Percentiles rank a stretch among this genome's conserved stretches.
These are phyloP conservation scores for slime mould (Dictyostelium discoideum) DNA, from an alignment of 78 protist genomes.

Conservation along the genomic window DNA sequence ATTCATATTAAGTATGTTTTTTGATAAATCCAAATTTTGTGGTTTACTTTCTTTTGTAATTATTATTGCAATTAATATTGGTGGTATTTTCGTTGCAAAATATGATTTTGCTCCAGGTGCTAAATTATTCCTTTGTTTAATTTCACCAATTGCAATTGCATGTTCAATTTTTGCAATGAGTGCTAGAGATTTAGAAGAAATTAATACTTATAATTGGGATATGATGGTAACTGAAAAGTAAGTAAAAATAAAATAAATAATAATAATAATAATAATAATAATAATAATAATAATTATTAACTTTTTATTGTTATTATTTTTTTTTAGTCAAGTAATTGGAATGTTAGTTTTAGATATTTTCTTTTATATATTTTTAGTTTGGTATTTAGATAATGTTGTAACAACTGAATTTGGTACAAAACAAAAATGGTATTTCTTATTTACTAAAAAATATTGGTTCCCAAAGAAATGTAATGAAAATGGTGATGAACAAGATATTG, in stretches of 20 bases:
- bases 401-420: constrained; percentile 48
- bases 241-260: not conserved
- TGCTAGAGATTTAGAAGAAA: constrained; percentile 5
- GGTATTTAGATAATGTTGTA: constrained; percentile 60
- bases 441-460: constrained; percentile 33
- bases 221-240: not conserved
- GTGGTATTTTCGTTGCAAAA: constrained; percentile 71
- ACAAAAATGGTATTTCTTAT: constrained; percentile 12
- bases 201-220: not conserved
- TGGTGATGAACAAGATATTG: not conserved
- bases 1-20: constrained; percentile 27
- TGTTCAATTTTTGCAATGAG: constrained; percentile 23
- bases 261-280: no score
- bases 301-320: not conserved
- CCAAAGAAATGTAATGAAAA: not conserved
- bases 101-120: not conserved
- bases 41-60: constrained; percentile 29
- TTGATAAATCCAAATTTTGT: constrained; percentile 56
- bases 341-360: constrained; percentile 53
- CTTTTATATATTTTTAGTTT: constrained; percentile 27
- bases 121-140: constrained; percentile 20
- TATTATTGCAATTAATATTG: constrained; percentile 12
- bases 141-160: constrained; percentile 66
- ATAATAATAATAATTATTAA: no score
- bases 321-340: constrained; percentile 13